These are phyloP conservation scores for Picochlorum sp. DNA, from an alignment of 139 green algal genomes.

Conservation along the genomic window DNA sequence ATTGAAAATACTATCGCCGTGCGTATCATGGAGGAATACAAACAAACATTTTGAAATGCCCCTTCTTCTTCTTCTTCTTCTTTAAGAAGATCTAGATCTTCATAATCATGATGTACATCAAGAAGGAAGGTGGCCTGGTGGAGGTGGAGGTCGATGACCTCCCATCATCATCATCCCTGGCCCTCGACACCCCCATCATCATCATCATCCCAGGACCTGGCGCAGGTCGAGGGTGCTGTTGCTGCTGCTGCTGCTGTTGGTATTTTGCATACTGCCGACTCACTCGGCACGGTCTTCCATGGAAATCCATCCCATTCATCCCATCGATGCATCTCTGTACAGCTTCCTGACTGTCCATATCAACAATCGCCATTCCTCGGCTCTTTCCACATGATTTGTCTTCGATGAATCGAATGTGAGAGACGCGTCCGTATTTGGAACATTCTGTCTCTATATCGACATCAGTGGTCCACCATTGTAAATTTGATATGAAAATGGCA, in stretches of 20 bases:
- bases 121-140: too few relatives aligned
- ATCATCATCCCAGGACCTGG: constrained; percentile 4
- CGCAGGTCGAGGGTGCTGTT: background rate
- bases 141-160: too few relatives aligned
- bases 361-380: constrained; percentile 69
- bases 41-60: too few relatives aligned
- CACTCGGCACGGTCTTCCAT: constrained; percentile 23
- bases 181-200: constrained; percentile 1
- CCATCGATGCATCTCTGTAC: constrained; percentile 46
- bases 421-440: constrained; percentile 49
- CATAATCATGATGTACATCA: too few relatives aligned
- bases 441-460: constrained; percentile 68
- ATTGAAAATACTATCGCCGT: too few relatives aligned
- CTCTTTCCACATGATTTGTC: constrained; percentile 77
- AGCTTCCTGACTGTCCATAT: constrained; percentile 45
- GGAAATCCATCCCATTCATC: constrained; percentile 46
- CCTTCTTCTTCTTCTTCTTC: too few relatives aligned
- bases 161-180: background rate
- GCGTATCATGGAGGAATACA: too few relatives aligned
- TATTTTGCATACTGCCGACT: constrained; percentile 4
- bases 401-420: constrained; percentile 64
- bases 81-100: too few relatives aligned
- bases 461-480: constrained; percentile 93
- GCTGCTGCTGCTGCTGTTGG: constrained; percentile 11
- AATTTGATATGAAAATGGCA: constrained; percentile 69